Evolutionary conservation across 345 rosid genomes (phyloP), one percentile per base, ranked within the genome.

Genomic region (Salix caprea): DNA sequence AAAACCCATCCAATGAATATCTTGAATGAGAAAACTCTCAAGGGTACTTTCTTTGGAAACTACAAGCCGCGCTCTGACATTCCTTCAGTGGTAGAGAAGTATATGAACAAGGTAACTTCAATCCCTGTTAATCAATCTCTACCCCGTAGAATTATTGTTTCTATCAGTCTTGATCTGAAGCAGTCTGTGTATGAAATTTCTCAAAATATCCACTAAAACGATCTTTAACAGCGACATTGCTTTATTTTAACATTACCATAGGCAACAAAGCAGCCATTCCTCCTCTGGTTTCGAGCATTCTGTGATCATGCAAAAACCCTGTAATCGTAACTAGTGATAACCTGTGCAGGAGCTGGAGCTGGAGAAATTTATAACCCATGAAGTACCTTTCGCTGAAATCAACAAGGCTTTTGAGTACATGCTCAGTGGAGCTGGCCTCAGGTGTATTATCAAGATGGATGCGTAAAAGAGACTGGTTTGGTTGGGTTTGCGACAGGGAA

Each of bases 41-140:
- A 88, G 79, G 95, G 92, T 16, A 88, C 95, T 50, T 86, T 89
- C 84, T 89, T 87, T 0, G 92, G 92, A 24, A 91, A 89, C 79
- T 89, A 85, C 86, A 91, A 91, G 76, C 90, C 95, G 19, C 88
- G 88, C 52, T 72, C 88, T 21, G 90, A 91, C 52, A 84, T 91
- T 76, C 95, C 95, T 21, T 74, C 84, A 12, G 89, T 89, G 13
- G 92, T 91, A 10, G 90, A 91, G 46, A 84, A 72, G 70, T 91
- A 91, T 74, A 84, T 89, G 91, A 91, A 84, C 81, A 88, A 88
- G 86, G 89, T 88, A 79, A 62, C 18, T 13, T 16, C 14, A 19
- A 28, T 28, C 30, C 30, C 30, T 28, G 30, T 28, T 28, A 28
- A 28, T 28, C 30, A 28, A 28, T 28, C 30, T 28, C 30, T 28